These are phyloP conservation scores for Gossypium davidsonii DNA, from an alignment of 441 rosid genomes.

Conservation along the genomic window DNA sequence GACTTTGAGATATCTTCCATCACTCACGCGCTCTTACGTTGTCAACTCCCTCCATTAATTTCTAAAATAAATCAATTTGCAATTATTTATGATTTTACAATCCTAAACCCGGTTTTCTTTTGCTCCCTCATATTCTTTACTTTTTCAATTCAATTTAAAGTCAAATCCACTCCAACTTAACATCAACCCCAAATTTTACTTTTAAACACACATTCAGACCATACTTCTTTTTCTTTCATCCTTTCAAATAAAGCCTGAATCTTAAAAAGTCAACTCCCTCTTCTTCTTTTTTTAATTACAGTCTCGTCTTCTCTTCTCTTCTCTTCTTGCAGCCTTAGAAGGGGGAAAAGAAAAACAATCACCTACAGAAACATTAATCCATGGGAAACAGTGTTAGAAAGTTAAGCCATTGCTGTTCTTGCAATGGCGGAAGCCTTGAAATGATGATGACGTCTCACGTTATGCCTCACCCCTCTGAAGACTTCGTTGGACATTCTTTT, in stretches of 20 bases:
- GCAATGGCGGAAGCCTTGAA: conserved; percentile 32
- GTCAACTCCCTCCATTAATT: conserved; percentile 34
- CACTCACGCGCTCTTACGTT: not conserved
- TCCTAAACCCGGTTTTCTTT: no score
- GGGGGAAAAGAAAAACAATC: not conserved
- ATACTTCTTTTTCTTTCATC: not conserved
- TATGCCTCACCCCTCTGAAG: conserved; percentile 23
- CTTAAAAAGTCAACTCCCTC: conserved; percentile 31
- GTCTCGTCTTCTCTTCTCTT: not conserved
- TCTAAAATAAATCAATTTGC: not conserved
- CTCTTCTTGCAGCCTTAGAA: not conserved
- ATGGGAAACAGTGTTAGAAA: conserved; percentile 20
- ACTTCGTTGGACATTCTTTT: conserved; percentile 53
- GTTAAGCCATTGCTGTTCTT: conserved; percentile 37
- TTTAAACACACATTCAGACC: no score
- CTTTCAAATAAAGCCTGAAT: not conserved
- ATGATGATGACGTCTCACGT: conserved; percentile 12
- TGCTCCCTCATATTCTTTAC: no score
- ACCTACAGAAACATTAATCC: not conserved
- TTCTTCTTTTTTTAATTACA: not conserved
- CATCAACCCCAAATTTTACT: no score
- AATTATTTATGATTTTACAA: not conserved
- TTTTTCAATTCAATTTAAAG: no score
- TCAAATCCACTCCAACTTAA: no score
- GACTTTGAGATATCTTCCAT: conserved; percentile 14